Evolutionary conservation across 352 stramenopile genomes (phyloP), one percentile per base, ranked within the genome.

Genomic region (Peronospora destructor): DNA sequence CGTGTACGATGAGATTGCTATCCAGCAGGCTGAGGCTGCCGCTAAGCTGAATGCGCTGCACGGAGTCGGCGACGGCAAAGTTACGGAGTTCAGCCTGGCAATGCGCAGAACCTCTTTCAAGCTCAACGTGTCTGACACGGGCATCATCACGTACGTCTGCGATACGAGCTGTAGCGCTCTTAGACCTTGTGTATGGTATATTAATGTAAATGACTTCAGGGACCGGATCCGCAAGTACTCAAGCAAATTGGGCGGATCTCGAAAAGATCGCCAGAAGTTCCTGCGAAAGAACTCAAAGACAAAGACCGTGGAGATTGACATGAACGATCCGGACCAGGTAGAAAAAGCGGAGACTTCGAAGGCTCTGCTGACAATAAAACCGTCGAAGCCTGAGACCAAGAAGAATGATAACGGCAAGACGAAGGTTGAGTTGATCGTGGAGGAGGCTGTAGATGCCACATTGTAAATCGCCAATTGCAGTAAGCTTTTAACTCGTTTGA

Each of bases 171-270:
- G 19, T 17, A 33, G 21, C 38, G 21, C 10, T 44, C 19, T 32
- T 14, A 17, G 2, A 17, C 4, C 0, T 11, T 21, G 6, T 33
- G 19, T 32, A 16, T 32, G 4, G 13, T 45, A 25, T 4, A 37
- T 6, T 32, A 26, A 35, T 33, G 39, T 16, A 16, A 14, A 35
- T 48, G 30, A 21, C 2, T 55, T 12, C 35, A 91, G 80, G 3
- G 75, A 87, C 14, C 76, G 77, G 3, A 75, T 90, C 48, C 71
- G 77, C 32, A 60, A 86, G 50, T 84, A 91, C 58, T 88, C 81
- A 38, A 80, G 71, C 60, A 86, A 86, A 34, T 54, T 91, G 36
- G 63, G 70, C 17, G 81, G 81, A 12, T 73, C 66, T 4, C 65
- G 59, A 19, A 71, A 71, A 45, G 78, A 91, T 44, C 78, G 81